Percentiles rank a stretch among this genome's conserved stretches.
phyloP scores from a whole-genome alignment of 306 rosid species.

The Medicago truncatula region MtrunA17r5.0-ANR NC_053044.1:54458501-54459000 shows the following conservation, averaged over 20 bases:
- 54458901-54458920: conserved; percentile 42
- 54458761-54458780: conserved; percentile 48
- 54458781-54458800: conserved; percentile 53
- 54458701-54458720: conserved; percentile 57
- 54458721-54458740: conserved; percentile 54
- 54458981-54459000: conserved; percentile 52
- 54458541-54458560: conserved; percentile 49
- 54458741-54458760: conserved; percentile 51
- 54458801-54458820: conserved; percentile 56
- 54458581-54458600: conserved; percentile 45
- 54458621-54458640: conserved; percentile 30
- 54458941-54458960: conserved; percentile 52
- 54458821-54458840: conserved; percentile 78
- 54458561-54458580: conserved; percentile 46
- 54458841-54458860: conserved; percentile 94
- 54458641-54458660: conserved; percentile 3
- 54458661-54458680: conserved; percentile 18
- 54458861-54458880: conserved; percentile 89
- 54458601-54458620: conserved; percentile 8
- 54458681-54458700: conserved; percentile 35
- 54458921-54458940: conserved; percentile 55
- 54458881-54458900: conserved; percentile 72
- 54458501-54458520: conserved; percentile 43
- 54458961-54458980: conserved; percentile 43
- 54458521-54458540: conserved; percentile 46